Base-by-base conservation (phyloP, 768 basidiomycete genomes). In the Kwoniella shandongensis region DNA sequence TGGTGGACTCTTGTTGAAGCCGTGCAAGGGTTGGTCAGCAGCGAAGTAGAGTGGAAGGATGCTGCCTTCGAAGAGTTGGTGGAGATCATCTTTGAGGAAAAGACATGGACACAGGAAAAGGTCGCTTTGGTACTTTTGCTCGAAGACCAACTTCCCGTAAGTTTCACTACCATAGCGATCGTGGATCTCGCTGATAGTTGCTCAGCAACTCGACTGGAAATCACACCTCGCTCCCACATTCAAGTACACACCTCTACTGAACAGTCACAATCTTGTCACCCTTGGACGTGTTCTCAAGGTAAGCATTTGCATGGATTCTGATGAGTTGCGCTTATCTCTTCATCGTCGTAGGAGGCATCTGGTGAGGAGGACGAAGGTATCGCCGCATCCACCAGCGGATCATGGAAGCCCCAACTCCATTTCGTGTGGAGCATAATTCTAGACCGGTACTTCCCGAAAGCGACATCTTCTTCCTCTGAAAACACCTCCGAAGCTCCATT, bases 401-500 rank as follows among this genome's bases (percentile, higher is more conserved):
- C 83, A 13, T 91, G 92, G 91, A 93, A 88, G 73, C 86, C 92
- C 54, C 86, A 91, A 70, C 80, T 93, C 40, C 94, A 96, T 73
- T 92, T 89, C 73, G 88, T 86, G 22, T 99, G 94, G 94, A 84
- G 85, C 59, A 79, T 86, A 56, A 82, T 98, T 45, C 78, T 97
- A 30, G 87, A 92, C 61, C 81, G 81, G 45, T 83, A 91, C 48
- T 81, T 93, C 52, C 81, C 54, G 22, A 3, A 84, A 10, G n/a
- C 39, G 44, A 75, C 76, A 18, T 75, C 80, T 76, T 79, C 60
- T 75, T 78, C 29, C 61, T 68, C 45, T 69, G 70, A 15, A 56
- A 58, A 49, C 59, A 48, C 60, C 79, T 3, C 83, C 6, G 56
- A 81, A 65, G 84, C 85, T 3, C 83, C 86, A 4, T 90, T 96